Evolutionary conservation across 768 basidiomycete genomes (phyloP).

Genomic region (Leccinellum rugosiceps): DNA sequence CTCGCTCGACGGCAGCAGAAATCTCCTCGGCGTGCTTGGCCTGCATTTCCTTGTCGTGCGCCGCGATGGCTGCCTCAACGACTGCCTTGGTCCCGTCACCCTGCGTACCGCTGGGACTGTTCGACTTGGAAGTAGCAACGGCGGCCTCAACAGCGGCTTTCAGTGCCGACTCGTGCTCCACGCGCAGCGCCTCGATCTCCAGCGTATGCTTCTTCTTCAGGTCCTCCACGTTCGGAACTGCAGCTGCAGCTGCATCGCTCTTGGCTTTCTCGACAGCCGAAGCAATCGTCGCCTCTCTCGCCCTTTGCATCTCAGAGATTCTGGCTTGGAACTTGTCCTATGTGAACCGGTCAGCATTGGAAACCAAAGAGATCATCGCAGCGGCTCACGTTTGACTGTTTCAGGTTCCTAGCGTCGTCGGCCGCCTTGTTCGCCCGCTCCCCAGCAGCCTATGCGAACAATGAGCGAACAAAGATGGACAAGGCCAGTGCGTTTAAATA

Average conservation of each 20-base stretch:
- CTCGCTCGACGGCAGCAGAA: slow-evolving; percentile 62
- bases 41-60: slow-evolving; percentile 46
- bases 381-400: slow-evolving; percentile 29
- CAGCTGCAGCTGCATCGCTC: slow-evolving; percentile 33
- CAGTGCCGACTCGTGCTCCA: slow-evolving; percentile 52
- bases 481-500: slow-evolving; percentile 21
- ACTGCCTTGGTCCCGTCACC: slow-evolving; percentile 42
- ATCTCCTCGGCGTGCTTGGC: slow-evolving; percentile 54
- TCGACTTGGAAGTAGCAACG: slow-evolving; percentile 37
- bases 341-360: slow-evolving; percentile 3
- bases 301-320: slow-evolving; percentile 50
- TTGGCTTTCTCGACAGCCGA: slow-evolving; percentile 58
- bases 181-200: slow-evolving; percentile 55
- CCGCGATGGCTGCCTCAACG: slow-evolving; percentile 46
- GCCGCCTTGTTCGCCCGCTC: slow-evolving; percentile 43
- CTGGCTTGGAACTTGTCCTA: slow-evolving; percentile 64
- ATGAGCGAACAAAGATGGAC: neutral
- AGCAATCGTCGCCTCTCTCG: slow-evolving; percentile 49
- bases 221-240: slow-evolving; percentile 34
- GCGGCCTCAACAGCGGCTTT: slow-evolving; percentile 50
- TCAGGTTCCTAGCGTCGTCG: slow-evolving; percentile 42
- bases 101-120: slow-evolving; percentile 28
- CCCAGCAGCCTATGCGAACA: slow-evolving; percentile 33
- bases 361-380: neutral
- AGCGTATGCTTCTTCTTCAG: slow-evolving; percentile 52